Base-by-base conservation (phyloP, 768 basidiomycete genomes). In the Hericium rajendrae region DNA sequence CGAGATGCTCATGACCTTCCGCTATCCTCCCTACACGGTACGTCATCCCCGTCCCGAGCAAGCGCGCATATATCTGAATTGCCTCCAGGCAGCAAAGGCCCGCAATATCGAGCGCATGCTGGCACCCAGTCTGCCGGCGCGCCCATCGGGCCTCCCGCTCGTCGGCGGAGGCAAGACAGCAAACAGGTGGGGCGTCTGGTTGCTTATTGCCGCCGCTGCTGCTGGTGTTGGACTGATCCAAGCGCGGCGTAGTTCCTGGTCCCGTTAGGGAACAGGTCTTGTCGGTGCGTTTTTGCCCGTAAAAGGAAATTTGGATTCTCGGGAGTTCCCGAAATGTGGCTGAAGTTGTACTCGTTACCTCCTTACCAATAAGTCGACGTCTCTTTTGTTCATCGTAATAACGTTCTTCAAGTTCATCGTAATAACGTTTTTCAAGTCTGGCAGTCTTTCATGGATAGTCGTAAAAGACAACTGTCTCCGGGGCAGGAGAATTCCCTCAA, bases 141-240 rank as follows among this genome's bases (percentile, higher is more conserved):
- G 80, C 15, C 78, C 78, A 0, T 68, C 51, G 0, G 75, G 75
- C 0, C 76, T 75, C 13, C 78, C 79, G 8, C 43, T 60, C 12
- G 59, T 54, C 20, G 59, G 49, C 18, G 57, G 53, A 38, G 58
- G 55, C 22, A 73, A 72, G 67, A 73, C 26, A 13, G 22, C 50
- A 15, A 26, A 51, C 13, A 51, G 50, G 50, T 51, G 50, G 50
- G 50, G 76, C 18, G 18, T 46, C 71, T 80, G 78, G 77, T 76
- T 77, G 59, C 62, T 63, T 18, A 51, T 69, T 52, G 59, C 78
- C 62, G 63, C 78, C 62, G 76, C 75, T 53, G 65, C 79, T 55
- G 73, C 71, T 46, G 43, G 43, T 18, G n/a, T 18, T 46, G 43
- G 43, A 20, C 43, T 46, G 43, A 46, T 46, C n/a, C 43, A 11